phyloP scores from a whole-genome alignment of 1,284 basidiomycete genomes.

The Ceratobasidium sp. region DNA sequence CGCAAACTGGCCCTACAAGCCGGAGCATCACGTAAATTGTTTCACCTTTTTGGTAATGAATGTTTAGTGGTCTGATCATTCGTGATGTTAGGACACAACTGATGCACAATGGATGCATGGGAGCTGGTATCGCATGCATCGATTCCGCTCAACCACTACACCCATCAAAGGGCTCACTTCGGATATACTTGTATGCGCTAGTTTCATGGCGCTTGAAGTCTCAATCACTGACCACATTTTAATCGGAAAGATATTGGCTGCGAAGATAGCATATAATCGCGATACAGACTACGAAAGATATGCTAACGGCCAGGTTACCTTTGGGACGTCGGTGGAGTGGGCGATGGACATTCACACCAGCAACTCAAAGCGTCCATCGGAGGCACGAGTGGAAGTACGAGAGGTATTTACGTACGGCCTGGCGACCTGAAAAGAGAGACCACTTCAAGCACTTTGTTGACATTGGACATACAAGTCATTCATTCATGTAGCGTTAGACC shows the following conservation, averaged over 20 bases:
- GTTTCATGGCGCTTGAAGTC: not conserved
- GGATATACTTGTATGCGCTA: slow-evolving; percentile 73
- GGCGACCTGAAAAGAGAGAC: not conserved
- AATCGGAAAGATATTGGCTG: slow-evolving; percentile 39
- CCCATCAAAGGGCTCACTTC: slow-evolving; percentile 84
- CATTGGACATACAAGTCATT: not conserved
- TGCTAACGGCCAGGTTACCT: slow-evolving; percentile 33
- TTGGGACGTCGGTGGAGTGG: slow-evolving; percentile 34
- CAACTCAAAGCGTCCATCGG: not conserved
- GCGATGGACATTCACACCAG: slow-evolving; percentile 35
- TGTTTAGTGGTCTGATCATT: not conserved
- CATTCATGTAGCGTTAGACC: not conserved
- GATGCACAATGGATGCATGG: slow-evolving; percentile 64
- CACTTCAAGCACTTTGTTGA: not conserved
- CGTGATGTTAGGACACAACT: slow-evolving; percentile 61
- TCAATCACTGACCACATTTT: not conserved
- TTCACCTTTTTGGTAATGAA: slow-evolving; percentile 47
- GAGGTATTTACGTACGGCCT: slow-evolving; percentile 20
- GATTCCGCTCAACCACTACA: slow-evolving; percentile 77
- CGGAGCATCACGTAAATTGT: slow-evolving; percentile 66
- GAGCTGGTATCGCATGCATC: slow-evolving; percentile 72
- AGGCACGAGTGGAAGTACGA: not conserved
- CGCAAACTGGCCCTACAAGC: slow-evolving; percentile 80
- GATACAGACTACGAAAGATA: slow-evolving; percentile 40
- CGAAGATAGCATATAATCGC: slow-evolving; percentile 41